Evolutionary conservation across 495 filamentous ascomycete genomes (phyloP), one percentile per base, ranked within the genome.

Genomic region (Penicillium steckii): DNA sequence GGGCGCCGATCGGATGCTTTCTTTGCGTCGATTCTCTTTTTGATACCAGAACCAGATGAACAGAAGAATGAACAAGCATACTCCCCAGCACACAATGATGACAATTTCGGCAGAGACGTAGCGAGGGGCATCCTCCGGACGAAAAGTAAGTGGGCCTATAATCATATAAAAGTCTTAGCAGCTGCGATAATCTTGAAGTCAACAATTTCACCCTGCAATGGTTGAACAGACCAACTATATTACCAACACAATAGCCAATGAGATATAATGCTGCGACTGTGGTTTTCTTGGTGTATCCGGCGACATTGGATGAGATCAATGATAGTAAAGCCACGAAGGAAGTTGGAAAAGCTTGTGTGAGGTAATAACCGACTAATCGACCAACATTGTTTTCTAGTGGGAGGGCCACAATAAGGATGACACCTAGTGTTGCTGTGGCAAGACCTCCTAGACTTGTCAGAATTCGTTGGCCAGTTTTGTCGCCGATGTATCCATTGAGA

Each of bases 231-330:
- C 38, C 38, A 21, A 41, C 23, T 9, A 41, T 41, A 23, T 41
- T 41, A 0, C 38, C 38, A 2, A 40, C 74, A 48, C 83, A 85
- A 48, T 86, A 87, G 1, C 72, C 76, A 40, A 87, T 82, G n/a
- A 89, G 62, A 49, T 85, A 87, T 48, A 89, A 66, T 0, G 83
- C 84, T 1, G 84, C 84, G 3, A 86, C 80, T 0, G 85, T 88
- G 0, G 85, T 88, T 66, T 88, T 88, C 69, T 88, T 88, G 1
- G 86, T 88, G 61, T 85, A 88, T 24, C 85, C 84, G 3, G 85
- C 82, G 1, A 88, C 77, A 51, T 89, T 88, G 23, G 76, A 80
- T 0, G 76, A 76, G 38, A 86, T 80, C 40, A 86, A 67, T 6
- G 80, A 79, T 46, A 72, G 38, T 13, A 41, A 13, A n/a, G 38